Evolutionary conservation across 2,329 filamentous ascomycete species (phyloP).

Genomic region (Stagonosporopsis cucurbitacearum): DNA sequence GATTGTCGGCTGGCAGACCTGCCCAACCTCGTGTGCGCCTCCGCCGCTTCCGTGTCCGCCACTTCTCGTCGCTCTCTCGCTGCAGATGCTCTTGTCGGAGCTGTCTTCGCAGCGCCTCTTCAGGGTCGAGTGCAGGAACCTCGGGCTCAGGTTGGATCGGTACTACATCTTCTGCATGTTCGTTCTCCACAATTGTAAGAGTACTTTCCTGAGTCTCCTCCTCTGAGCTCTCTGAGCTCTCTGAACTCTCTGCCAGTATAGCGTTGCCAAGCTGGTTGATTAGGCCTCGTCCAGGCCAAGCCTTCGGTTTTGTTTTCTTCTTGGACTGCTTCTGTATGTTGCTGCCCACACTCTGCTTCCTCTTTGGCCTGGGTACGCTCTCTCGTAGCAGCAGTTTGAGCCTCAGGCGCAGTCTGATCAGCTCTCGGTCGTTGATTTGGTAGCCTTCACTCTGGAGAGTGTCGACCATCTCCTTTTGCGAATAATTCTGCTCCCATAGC

Average conservation of each 20-base stretch:
- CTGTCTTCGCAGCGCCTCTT: slow-evolving; percentile 37
- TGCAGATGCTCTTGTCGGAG: slow-evolving; percentile 54
- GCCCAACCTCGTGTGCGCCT: slow-evolving; percentile 72
- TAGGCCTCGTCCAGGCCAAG: slow-evolving; percentile 23
- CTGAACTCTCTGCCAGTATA: slow-evolving; percentile 33
- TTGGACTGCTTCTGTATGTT: slow-evolving; percentile 20
- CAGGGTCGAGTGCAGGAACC: slow-evolving; percentile 24
- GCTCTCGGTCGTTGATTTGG: slow-evolving; percentile 72
- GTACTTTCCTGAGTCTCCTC: slow-evolving; percentile 19
- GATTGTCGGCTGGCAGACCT: slow-evolving; percentile 70
- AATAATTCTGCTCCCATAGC: slow-evolving; percentile 77
- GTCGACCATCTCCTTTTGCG: slow-evolving; percentile 75
- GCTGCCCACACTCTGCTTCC: slow-evolving; percentile 34
- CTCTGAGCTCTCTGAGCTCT: slow-evolving; percentile 24
- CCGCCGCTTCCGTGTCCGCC: slow-evolving; percentile 69
- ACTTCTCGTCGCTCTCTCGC: slow-evolving; percentile 66
- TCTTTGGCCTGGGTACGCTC: slow-evolving; percentile 60
- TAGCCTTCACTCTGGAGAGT: slow-evolving; percentile 75
- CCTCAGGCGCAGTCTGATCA: slow-evolving; percentile 72
- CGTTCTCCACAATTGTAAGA: not conserved
- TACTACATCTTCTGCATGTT: slow-evolving; percentile 11
- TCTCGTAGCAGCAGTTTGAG: slow-evolving; percentile 71
- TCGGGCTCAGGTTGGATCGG: slow-evolving; percentile 14
- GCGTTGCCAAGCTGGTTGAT: slow-evolving; percentile 40
- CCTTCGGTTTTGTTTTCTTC: slow-evolving; percentile 24